A percentile compares a stretch with the other conserved stretches of the same genome.
Conservation (phyloP, 1,284 basidiomycete genomes). For the Tilletia setariae region DNA sequence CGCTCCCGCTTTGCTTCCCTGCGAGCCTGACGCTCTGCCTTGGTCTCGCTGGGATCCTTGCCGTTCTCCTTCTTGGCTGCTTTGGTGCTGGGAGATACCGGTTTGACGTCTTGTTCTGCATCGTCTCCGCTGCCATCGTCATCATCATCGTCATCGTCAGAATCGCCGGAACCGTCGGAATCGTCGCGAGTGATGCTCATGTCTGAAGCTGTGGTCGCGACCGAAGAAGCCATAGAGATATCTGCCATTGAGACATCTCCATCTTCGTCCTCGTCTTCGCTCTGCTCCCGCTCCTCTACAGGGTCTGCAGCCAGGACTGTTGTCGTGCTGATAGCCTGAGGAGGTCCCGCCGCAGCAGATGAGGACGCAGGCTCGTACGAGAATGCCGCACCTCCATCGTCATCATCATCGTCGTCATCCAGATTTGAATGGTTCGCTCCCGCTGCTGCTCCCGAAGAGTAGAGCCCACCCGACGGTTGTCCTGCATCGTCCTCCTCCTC, state of each 20-base stretch:
- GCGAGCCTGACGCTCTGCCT: background rate
- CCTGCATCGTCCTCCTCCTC: slow-evolving; percentile 2
- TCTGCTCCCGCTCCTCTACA: background rate
- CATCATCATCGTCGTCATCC: too few species aligned
- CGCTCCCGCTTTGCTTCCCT: background rate
- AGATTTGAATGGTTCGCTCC: too few species aligned
- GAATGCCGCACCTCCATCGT: too few species aligned
- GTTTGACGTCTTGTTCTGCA: background rate
- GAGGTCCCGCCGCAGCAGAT: too few species aligned
- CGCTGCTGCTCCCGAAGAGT: too few species aligned
- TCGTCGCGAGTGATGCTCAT: background rate
- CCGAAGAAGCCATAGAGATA: too few species aligned
- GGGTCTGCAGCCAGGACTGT: too few species aligned
- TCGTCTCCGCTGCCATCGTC: background rate
- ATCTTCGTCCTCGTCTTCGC: background rate
- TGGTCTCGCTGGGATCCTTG: background rate
- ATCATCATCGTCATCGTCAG: background rate
- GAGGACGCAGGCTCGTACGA: too few species aligned
- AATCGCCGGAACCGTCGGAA: too few species aligned
- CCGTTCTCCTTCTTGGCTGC: background rate
- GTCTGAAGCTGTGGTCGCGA: background rate
- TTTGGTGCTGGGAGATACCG: background rate
- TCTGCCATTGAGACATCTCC: background rate
- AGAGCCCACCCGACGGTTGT: too few species aligned
- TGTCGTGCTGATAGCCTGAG: too few species aligned